Base-by-base conservation (phyloP, 2,329 filamentous ascomycete genomes). In the Neonectria coccinea region DNA sequence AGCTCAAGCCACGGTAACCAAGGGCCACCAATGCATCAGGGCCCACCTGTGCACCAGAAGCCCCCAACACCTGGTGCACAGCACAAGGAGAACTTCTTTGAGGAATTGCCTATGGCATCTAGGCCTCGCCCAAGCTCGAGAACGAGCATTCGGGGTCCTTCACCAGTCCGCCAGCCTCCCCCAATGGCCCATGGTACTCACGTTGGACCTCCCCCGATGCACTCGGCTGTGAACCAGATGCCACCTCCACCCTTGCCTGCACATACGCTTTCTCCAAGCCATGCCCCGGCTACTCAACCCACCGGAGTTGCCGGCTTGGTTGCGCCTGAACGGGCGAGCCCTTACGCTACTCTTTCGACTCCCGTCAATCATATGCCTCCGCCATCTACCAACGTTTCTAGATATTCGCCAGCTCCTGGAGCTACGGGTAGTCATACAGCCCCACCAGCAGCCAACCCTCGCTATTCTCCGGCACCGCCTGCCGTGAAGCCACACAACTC, bases 21-120 rank as follows among this genome's bases (percentile, higher is more conserved):
- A 51, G 62, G 65, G 18, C 14, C 59, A 45, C 77, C 80, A 25
- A 70, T 77, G 33, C 73, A 71, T 20, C 79, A 81, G 66, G 73
- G 73, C 1, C 74, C 74, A 1, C 64, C 76, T 1, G 63, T 70
- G 31, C 72, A 68, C 5, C 74, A 76, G 31, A 83, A 81, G 51
- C 67, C 79, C 3, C 70, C 78, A 51, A 68, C 78, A 62, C 73
- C 78, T 61, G 56, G 79, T 73, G 65, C 78, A 68, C 77, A 75
- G 9, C 76, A 75, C 33, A 84, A 86, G 65, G 78, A 83, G 41
- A 88, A 85, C 70, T 95, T 95, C 76, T 95, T 94, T 69, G 92
- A 94, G 77, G 92, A 95, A 59, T 82, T 95, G 22, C 92, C 92
- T 1, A 78, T 91, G 56, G 78, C 85, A 2, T 79, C 86, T 4